Conservation (phyloP, 2,329 filamentous ascomycete species). For the Nemania sp. region DNA sequence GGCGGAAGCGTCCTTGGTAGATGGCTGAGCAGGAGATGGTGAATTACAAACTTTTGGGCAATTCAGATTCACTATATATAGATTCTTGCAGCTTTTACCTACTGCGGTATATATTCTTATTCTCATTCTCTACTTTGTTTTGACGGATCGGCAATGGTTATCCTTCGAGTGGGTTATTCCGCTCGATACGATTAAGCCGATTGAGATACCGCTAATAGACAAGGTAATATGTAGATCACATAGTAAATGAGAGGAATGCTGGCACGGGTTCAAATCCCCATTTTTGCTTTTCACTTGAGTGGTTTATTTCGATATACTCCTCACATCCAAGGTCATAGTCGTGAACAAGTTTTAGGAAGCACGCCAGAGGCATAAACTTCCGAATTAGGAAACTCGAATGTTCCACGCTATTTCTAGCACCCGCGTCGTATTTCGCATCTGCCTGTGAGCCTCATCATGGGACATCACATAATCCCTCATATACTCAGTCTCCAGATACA, state of each 20-base stretch:
- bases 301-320: too few species aligned
- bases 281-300: too few species aligned
- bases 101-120: not conserved
- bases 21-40: not conserved
- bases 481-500: not conserved
- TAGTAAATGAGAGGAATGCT: too few species aligned
- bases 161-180: not conserved
- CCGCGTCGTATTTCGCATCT: not conserved
- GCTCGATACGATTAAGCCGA: not conserved
- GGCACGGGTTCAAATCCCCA: too few species aligned
- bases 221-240: too few species aligned
- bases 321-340: too few species aligned
- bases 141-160: not conserved
- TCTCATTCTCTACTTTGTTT: not conserved
- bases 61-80: not conserved
- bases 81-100: not conserved
- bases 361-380: not conserved
- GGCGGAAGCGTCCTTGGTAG: not conserved
- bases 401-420: not conserved
- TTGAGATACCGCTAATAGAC: too few species aligned
- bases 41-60: too few species aligned
- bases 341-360: not conserved
- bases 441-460: not conserved
- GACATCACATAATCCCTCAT: not conserved
- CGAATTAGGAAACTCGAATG: slow-evolving; percentile 4